Percentiles rank a stretch among this genome's conserved stretches.
Conservation (phyloP, 2,329 filamentous ascomycete genomes). For the Sclerotinia sclerotiorum region DNA sequence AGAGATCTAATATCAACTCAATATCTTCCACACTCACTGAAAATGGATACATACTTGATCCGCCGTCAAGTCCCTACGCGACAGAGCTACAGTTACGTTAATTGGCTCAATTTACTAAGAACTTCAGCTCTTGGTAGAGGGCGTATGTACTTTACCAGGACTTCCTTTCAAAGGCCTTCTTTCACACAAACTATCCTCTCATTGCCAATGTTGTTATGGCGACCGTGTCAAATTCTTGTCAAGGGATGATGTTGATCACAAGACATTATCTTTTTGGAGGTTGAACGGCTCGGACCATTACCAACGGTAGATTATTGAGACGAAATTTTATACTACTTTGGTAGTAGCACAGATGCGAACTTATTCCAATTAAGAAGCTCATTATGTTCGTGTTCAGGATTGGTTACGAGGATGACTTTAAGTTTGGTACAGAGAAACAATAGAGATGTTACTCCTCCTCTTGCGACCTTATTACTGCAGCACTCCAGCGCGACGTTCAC, state of each 20-base stretch:
- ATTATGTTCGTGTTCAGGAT: not conserved
- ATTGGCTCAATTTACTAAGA: not conserved
- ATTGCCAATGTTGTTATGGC: conserved; percentile 16
- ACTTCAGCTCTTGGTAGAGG: conserved; percentile 6
- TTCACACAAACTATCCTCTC: not conserved
- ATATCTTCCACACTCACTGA: conserved; percentile 10
- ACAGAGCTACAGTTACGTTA: conserved; percentile 8
- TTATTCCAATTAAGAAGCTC: not conserved
- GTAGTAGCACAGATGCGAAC: conserved; percentile 16
- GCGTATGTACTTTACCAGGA: not conserved
- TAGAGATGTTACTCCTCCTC: not conserved
- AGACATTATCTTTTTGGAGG: conserved; percentile 13
- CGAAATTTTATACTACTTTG: conserved; percentile 6
- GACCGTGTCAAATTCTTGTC: not conserved
- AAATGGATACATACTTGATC: conserved; percentile 2
- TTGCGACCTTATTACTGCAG: not conserved
- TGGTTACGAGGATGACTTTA: not conserved
- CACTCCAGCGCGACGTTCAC: not conserved
- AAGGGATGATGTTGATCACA: conserved; percentile 14
- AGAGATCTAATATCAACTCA: not conserved
- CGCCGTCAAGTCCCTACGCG: conserved; percentile 1
- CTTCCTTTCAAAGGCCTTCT: conserved; percentile 5
- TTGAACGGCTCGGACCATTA: not conserved
- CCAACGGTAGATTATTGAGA: conserved; percentile 6
- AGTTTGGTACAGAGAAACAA: not conserved